These are phyloP conservation scores for Elaeagnus macrophylla DNA, from an alignment of 306 rosid species.

Conservation along the genomic window DNA sequence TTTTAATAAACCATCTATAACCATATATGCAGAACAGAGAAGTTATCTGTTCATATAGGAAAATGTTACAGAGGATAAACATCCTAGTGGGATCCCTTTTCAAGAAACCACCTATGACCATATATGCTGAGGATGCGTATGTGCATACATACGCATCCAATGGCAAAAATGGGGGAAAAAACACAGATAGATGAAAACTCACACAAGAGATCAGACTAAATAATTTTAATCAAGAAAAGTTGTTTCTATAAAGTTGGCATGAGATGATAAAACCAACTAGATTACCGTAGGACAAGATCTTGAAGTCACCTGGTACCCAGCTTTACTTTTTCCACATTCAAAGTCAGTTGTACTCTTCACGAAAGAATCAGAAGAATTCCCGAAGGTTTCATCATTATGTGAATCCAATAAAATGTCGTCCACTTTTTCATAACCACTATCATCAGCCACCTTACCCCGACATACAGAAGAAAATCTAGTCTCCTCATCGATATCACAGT, in stretches of 20 bases:
- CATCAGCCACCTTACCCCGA: constrained; percentile 64
- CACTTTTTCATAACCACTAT: constrained; percentile 54
- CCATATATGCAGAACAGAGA: too few species aligned
- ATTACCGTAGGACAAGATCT: constrained; percentile 48
- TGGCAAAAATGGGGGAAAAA: too few species aligned
- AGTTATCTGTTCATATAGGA: too few species aligned
- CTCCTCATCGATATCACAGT: constrained; percentile 80
- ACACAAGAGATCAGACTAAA: too few species aligned
- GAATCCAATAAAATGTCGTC: constrained; percentile 58
- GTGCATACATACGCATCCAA: too few species aligned
- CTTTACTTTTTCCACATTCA: constrained; percentile 39
- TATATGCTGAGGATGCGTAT: too few species aligned
- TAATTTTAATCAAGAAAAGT: not conserved
- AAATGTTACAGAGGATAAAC: too few species aligned
- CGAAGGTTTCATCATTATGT: constrained; percentile 62
- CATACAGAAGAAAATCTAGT: constrained; percentile 80
- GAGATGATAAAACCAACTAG: not conserved
- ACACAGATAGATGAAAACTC: too few species aligned
- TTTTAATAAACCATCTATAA: too few species aligned
- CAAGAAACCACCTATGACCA: too few species aligned
- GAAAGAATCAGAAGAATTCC: constrained; percentile 36
- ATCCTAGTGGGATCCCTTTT: too few species aligned
- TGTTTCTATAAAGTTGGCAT: not conserved
- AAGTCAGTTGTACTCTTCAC: constrained; percentile 31
- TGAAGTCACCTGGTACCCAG: constrained; percentile 38